Conservation (phyloP, 2,329 filamentous ascomycete species). For the Epichloe festucae region DNA sequence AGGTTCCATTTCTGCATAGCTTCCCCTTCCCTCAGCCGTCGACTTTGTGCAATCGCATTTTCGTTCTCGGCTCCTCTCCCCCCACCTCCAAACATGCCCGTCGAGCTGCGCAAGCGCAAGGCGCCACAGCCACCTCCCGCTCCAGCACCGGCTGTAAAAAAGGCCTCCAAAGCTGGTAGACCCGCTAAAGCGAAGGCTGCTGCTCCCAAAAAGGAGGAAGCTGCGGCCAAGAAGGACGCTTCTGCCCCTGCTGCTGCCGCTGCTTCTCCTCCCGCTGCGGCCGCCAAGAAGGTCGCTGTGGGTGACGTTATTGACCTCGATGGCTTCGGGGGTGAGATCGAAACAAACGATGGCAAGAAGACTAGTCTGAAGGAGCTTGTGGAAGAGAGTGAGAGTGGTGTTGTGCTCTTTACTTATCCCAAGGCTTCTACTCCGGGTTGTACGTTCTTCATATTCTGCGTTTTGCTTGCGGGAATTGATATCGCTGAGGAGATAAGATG, state of each 20-base stretch:
- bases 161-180: slow-evolving; percentile 26
- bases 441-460: slow-evolving; percentile 36
- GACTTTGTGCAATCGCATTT: not conserved
- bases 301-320: slow-evolving; percentile 45
- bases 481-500: slow-evolving; percentile 2
- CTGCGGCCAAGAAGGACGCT: slow-evolving; percentile 14
- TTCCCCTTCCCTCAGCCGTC: not conserved
- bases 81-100: slow-evolving; percentile 32
- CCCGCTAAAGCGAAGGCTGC: slow-evolving; percentile 21
- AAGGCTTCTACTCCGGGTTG: slow-evolving; percentile 90
- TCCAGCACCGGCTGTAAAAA: slow-evolving; percentile 32
- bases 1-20: not conserved
- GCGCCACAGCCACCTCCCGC: slow-evolving; percentile 34
- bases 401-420: slow-evolving; percentile 91
- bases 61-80: not conserved
- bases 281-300: slow-evolving; percentile 33
- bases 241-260: not conserved
- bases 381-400: slow-evolving; percentile 69
- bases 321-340: slow-evolving; percentile 56
- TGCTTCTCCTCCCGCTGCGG: slow-evolving; percentile 8
- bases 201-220: slow-evolving; percentile 11
- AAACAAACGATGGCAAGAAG: slow-evolving; percentile 73
- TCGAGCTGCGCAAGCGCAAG: slow-evolving; percentile 50
- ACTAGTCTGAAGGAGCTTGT: slow-evolving; percentile 71
- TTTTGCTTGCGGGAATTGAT: not conserved